These are phyloP conservation scores for Zygoascus biomembranicola DNA, from an alignment of 805 yeast species.

Conservation along the genomic window DNA sequence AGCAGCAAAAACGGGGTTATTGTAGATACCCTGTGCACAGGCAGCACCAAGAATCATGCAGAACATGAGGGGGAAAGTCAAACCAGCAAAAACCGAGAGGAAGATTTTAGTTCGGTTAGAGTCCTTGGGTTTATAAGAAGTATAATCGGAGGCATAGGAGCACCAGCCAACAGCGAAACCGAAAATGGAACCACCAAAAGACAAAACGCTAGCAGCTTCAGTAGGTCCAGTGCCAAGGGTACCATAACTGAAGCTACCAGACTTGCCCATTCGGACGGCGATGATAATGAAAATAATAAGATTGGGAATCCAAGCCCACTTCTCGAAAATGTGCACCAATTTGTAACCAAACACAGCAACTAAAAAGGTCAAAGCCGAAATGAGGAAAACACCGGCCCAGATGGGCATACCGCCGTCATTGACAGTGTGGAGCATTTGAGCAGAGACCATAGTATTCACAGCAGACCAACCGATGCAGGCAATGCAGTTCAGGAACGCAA, in stretches of 20 bases:
- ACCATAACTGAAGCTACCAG: slow-evolving; percentile 55
- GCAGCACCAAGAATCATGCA: slow-evolving; percentile 83
- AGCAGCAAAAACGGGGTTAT: slow-evolving; percentile 37
- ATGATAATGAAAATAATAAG: slow-evolving; percentile 63
- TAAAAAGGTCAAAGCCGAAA: slow-evolving; percentile 55
- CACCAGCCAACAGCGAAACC: slow-evolving; percentile 96
- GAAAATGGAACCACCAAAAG: slow-evolving; percentile 74
- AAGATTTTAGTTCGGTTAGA: slow-evolving; percentile 54
- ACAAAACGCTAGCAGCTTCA: slow-evolving; percentile 67
- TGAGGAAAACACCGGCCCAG: slow-evolving; percentile 82
- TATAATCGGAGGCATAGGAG: slow-evolving; percentile 85
- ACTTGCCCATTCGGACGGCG: slow-evolving; percentile 64
- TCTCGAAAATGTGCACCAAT: slow-evolving; percentile 73
- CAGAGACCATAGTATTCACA: slow-evolving; percentile 82
- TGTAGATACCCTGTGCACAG: slow-evolving; percentile 52
- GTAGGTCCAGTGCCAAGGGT: slow-evolving; percentile 46
- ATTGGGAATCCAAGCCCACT: slow-evolving; percentile 85
- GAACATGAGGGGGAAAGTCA: slow-evolving; percentile 60
- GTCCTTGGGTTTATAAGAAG: slow-evolving; percentile 71
- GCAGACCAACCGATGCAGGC: slow-evolving; percentile 97
- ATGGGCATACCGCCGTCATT: slow-evolving; percentile 64
- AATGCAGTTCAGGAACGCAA: slow-evolving; percentile 66
- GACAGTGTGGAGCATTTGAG: slow-evolving; percentile 71
- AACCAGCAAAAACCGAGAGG: slow-evolving; percentile 53
- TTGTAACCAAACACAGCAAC: slow-evolving; percentile 81